These are phyloP conservation scores for Rugonectria rugulosa DNA, from an alignment of 2,329 filamentous ascomycete species.

Conservation along the genomic window DNA sequence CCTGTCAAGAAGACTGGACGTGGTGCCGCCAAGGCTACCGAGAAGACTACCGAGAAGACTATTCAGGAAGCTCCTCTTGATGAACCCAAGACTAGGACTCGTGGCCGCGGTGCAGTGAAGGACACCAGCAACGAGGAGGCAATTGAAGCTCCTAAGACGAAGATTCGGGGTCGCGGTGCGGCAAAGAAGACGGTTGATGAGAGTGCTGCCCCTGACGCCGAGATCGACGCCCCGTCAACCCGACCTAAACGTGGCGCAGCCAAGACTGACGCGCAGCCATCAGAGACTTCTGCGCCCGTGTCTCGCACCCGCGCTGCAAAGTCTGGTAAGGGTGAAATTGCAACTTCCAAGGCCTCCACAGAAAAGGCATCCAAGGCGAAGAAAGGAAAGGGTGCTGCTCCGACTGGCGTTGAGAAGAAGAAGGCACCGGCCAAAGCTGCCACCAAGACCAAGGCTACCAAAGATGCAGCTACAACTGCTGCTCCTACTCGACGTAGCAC, in stretches of 20 bases:
- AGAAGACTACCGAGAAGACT: slow-evolving; percentile 2
- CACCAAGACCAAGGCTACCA: too few species aligned
- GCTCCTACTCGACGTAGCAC: slow-evolving; percentile 28
- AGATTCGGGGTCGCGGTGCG: background rate
- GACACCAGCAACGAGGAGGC: too few species aligned
- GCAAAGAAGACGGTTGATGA: slow-evolving; percentile 14
- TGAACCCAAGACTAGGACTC: background rate
- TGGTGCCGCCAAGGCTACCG: slow-evolving; percentile 18
- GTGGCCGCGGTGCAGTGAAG: too few species aligned
- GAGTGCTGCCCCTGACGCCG: slow-evolving; percentile 16
- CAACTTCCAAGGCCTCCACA: slow-evolving; percentile 21
- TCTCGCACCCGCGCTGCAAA: slow-evolving; percentile 29
- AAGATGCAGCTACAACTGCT: slow-evolving; percentile 25
- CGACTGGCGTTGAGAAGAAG: slow-evolving; percentile 31
- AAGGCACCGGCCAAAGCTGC: background rate
- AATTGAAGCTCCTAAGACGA: too few species aligned
- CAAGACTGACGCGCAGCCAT: slow-evolving; percentile 9
- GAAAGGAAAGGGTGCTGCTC: slow-evolving; percentile 20
- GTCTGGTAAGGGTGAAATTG: slow-evolving; percentile 35
- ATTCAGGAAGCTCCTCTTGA: background rate
- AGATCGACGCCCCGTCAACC: slow-evolving; percentile 8
- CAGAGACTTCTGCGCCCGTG: slow-evolving; percentile 23
- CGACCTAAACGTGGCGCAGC: background rate
- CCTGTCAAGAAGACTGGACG: too few species aligned
- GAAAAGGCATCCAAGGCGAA: slow-evolving; percentile 21